Base-by-base conservation (phyloP, 192 early-diverging fungal species). In the Geosiphon pyriformis region DNA sequence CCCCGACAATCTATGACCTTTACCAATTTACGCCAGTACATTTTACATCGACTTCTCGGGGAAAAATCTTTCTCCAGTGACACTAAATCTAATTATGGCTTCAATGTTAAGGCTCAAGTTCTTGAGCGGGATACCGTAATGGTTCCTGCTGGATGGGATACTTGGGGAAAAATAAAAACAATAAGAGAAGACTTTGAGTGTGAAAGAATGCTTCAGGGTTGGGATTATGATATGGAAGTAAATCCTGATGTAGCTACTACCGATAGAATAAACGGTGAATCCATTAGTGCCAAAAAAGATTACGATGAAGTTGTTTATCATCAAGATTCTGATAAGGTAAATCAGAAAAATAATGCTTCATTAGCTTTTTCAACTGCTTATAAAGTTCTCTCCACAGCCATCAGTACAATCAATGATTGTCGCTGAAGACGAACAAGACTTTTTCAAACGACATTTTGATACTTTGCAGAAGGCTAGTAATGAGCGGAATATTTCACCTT, bases 101-200 rank as follows among this genome's bases (percentile, higher is more conserved):
- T 90, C 75, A 80, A 77, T 26, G 61, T 81, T 47, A 83, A 87
- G 2, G 86, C 93, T 1, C 85, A 92, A 55, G 87, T 94, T 3
- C 85, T 96, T 34, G 94, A 96, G 49, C 87, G 93, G 37, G 92
- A 95, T 64, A 78, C 81, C 31, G 90, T 96, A 31, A 77, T 92
- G 72, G 89, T 98, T 34, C 95, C 95, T 7, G 75, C 88, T 32
- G 95, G 95, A 15, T 98, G 94, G 95, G 95, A 98, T 74, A 88
- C 89, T 20, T 89, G 86, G 80, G 88, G 88, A 30, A 94, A 95
- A 67, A 93, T 98, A 56, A 76, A 82, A 30, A 82, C 90, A 26
- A 61, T 91, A 35, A 81, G 85, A 23, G 87, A 85, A 61, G 85
- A 84, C 18, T 94, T 92, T 68, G 88, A 90, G 57, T 87, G 86